Conservation (phyloP, 2,329 filamentous ascomycete species). For the Colletotrichum chlorophyti region DNA sequence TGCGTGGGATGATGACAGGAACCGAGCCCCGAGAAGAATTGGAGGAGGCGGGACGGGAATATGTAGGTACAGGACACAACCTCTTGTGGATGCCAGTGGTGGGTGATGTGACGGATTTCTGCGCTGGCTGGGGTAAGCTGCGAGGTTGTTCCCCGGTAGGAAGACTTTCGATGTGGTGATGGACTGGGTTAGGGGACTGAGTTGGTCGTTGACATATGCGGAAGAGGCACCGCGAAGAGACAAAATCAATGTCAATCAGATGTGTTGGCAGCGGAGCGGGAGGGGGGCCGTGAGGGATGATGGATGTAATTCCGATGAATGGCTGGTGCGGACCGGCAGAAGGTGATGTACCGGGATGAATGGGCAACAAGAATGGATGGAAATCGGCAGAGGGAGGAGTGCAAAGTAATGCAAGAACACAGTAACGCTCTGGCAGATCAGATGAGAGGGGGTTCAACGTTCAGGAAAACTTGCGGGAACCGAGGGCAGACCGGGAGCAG, state of each 20-base stretch:
- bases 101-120: conserved; percentile 20
- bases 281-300: background rate
- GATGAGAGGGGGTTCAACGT: conserved; percentile 6
- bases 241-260: conserved; percentile 18
- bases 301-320: conserved; percentile 6
- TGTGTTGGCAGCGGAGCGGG: conserved; percentile 17
- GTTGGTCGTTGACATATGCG: conserved; percentile 10
- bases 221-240: background rate
- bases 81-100: conserved; percentile 19
- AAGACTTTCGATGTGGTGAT: background rate
- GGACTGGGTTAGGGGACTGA: conserved; percentile 15
- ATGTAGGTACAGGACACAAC: conserved; percentile 16
- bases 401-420: background rate
- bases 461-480: too few species aligned
- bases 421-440: conserved; percentile 2
- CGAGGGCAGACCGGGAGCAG: conserved; percentile 2
- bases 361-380: background rate
- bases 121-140: conserved; percentile 6
- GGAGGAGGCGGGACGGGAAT: conserved; percentile 1
- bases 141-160: conserved; percentile 4
- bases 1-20: conserved; percentile 13
- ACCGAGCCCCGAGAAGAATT: background rate
- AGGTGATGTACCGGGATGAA: conserved; percentile 5
- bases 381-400: background rate
- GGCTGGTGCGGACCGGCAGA: conserved; percentile 18